Percentiles rank a stretch among this genome's conserved stretches.
phyloP scores from a whole-genome alignment of 495 filamentous ascomycete genomes.

The Extremus antarcticus region DNA sequence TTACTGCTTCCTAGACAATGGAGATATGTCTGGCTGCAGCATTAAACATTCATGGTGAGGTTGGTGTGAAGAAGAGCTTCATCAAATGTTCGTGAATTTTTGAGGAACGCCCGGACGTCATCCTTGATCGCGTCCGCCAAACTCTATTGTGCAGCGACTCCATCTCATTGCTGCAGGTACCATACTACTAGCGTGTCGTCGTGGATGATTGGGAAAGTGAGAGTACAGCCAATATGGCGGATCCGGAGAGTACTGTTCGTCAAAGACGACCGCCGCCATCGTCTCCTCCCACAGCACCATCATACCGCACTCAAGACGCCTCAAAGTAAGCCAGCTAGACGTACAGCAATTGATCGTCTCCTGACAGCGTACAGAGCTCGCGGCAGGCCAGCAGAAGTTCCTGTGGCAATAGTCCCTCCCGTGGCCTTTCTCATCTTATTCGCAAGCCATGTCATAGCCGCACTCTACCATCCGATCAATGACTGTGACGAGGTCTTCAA shows the following conservation, averaged over 20 bases:
- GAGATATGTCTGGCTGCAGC: neutral
- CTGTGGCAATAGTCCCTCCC: slow-evolving; percentile 59
- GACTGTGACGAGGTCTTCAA: slow-evolving; percentile 99
- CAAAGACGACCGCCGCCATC: neutral
- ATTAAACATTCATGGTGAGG: neutral
- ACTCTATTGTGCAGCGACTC: neutral
- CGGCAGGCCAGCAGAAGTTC: slow-evolving; percentile 1
- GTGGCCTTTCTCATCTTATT: slow-evolving; percentile 69
- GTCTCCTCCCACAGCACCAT: neutral
- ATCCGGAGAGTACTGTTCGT: neutral
- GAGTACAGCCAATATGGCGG: too few relatives aligned
- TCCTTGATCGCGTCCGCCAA: neutral
- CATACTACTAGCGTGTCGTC: neutral
- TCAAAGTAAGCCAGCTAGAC: neutral
- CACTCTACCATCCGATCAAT: slow-evolving; percentile 81
- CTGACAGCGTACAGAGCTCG: neutral
- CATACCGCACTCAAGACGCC: neutral
- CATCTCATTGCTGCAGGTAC: neutral
- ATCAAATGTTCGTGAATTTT: neutral
- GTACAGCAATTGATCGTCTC: neutral
- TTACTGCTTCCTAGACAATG: neutral
- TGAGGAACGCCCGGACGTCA: neutral
- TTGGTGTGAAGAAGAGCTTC: neutral
- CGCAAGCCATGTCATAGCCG: slow-evolving; percentile 59
- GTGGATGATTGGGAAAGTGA: neutral